Evolutionary conservation across 768 basidiomycete genomes (phyloP), one percentile per base, ranked within the genome.

Genomic region (Hygrophorus russula): DNA sequence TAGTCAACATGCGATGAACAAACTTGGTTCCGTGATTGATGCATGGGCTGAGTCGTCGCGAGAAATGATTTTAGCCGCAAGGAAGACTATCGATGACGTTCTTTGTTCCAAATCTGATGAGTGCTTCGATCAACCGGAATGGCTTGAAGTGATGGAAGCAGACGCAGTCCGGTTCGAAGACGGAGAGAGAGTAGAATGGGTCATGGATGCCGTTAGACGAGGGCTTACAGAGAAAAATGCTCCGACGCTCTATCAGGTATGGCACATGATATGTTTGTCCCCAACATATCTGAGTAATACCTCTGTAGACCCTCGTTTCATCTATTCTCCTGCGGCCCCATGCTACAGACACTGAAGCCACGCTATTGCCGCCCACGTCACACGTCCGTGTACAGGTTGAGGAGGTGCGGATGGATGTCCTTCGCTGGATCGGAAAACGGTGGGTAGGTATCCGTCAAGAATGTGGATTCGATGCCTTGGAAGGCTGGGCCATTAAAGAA

Each of bases 401-500:
- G 55, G 72, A 80, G 47, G 71, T 84, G 3, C 73, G 73, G 1
- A 55, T 78, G 45, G 80, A 82, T 32, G 59, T 92, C 24, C 56
- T 87, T 0, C 64, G 66, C 34, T 92, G 86, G 74, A 73, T 97
- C 44, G 75, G 76, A 6, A 78, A 79, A 46, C 74, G 84, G 3
- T 96, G 89, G 90, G 54, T 82, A 36, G 70, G 66, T 10, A 74
- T 91, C 20, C 71, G 82, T 10, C 76, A 82, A 39, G 78, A 79
- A 40, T 75, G 77, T n/a, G 88, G 86, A 0, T 94, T 97, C 52
- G 80, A 83, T 40, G 56, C 62, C 3, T 68, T 98, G n/a, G 89
- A 94, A 39, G 72, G 71, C 3, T 96, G 90, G 89, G 79, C 84
- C 0, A 58, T 93, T 42, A 82, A 89, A 57, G 94, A 97, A 55